These are phyloP conservation scores for Rubia tinctorum DNA, from an alignment of 305 asterid species.

Conservation along the genomic window DNA sequence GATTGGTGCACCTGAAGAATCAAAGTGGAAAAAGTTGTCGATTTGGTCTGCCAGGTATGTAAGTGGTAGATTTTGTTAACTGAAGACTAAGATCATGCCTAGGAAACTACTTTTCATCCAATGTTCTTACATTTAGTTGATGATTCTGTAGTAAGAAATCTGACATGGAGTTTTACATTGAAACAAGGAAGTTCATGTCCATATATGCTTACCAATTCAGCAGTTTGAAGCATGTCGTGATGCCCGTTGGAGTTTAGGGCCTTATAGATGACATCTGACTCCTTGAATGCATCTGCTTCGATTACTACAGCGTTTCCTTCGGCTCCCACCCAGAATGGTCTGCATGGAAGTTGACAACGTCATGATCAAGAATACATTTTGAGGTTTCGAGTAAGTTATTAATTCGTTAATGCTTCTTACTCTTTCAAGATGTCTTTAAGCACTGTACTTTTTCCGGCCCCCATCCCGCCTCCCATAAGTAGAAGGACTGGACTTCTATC, in stretches of 20 bases:
- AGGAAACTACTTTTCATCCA: background rate
- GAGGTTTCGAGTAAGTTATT: too few species aligned
- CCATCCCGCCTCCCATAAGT: conserved; percentile 99
- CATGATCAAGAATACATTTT: too few species aligned
- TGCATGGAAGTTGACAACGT: too few species aligned
- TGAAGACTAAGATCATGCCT: background rate
- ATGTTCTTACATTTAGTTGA: too few species aligned
- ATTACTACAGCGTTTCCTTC: conserved; percentile 80
- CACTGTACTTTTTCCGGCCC: conserved; percentile 96
- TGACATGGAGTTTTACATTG: background rate
- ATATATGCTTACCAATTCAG: conserved; percentile 68
- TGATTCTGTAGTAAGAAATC: background rate
- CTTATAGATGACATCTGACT: conserved; percentile 85
- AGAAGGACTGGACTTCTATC: conserved; percentile 95
- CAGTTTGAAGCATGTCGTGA: conserved; percentile 92
- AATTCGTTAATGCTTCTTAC: conserved; percentile 43
- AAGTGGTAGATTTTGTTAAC: background rate
- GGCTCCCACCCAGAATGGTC: conserved; percentile 98
- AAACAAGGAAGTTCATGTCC: background rate
- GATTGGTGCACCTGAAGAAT: conserved; percentile 85
- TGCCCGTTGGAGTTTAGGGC: conserved; percentile 94
- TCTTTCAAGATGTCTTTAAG: conserved; percentile 95
- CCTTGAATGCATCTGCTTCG: conserved; percentile 98
- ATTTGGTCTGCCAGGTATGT: background rate
- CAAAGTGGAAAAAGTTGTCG: background rate